A percentile compares a stretch with the other conserved stretches of the same genome.
phyloP scores from a whole-genome alignment of 495 filamentous ascomycete genomes.

The Glonium stellatum region DNA sequence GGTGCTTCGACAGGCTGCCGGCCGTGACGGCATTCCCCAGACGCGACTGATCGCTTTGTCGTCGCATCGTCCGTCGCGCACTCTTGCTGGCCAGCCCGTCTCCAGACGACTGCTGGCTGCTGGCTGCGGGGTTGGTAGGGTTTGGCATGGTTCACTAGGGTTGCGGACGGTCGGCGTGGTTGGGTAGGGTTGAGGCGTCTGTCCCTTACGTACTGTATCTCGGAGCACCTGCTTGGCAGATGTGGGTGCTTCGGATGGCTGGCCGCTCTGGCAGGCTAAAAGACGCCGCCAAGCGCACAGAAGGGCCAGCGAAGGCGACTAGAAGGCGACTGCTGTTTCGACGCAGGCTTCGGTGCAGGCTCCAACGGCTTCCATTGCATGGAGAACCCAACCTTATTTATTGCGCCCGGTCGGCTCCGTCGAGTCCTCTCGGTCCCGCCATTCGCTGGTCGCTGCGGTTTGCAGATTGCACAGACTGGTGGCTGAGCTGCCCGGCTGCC shows the following conservation, averaged over 20 bases:
- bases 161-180: neutral
- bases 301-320: slow-evolving; percentile 3
- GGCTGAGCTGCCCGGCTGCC: no score
- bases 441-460: neutral
- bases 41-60: neutral
- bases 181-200: neutral
- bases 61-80: neutral
- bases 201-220: neutral
- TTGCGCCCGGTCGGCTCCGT: slow-evolving; percentile 1
- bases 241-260: neutral
- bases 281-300: neutral
- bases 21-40: neutral
- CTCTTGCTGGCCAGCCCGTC: neutral
- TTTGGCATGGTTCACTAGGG: no score
- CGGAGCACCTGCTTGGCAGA: neutral
- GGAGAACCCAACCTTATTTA: slow-evolving; percentile 1
- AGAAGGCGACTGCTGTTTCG: neutral
- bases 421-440: neutral
- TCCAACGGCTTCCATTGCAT: slow-evolving; percentile 6
- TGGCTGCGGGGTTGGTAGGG: no score
- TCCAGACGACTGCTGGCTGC: neutral
- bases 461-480: no score
- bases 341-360: slow-evolving; percentile 2
- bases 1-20: neutral
- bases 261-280: neutral